Conservation (phyloP, 192 early-diverging fungal species). For the Thamnidium elegans region DNA sequence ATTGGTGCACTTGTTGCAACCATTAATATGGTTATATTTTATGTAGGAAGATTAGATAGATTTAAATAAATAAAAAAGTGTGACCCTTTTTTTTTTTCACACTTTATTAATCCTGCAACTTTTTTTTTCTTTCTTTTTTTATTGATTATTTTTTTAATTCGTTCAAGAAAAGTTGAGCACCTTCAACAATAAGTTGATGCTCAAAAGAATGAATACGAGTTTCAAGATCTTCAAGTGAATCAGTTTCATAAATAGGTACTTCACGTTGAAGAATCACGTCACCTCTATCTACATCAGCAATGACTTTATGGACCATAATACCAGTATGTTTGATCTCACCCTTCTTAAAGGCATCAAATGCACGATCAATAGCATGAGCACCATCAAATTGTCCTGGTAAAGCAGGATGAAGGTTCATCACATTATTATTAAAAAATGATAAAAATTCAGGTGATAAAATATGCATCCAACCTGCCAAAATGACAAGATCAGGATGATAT, state of each 20-base stretch:
- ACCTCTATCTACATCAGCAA: slow-evolving; percentile 95
- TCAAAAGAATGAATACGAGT: slow-evolving; percentile 86
- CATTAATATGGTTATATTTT: slow-evolving; percentile 5
- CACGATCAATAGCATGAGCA: slow-evolving; percentile 93
- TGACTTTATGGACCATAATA: slow-evolving; percentile 93
- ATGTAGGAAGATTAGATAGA: slow-evolving; percentile 7
- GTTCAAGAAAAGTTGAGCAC: slow-evolving; percentile 53
- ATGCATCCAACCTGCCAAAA: slow-evolving; percentile 98
- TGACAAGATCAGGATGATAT: slow-evolving; percentile 74
- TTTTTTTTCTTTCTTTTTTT: too few species aligned
- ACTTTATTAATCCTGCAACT: too few species aligned
- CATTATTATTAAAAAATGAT: slow-evolving; percentile 60
- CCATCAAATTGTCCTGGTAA: slow-evolving; percentile 96
- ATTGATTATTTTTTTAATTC: too few species aligned
- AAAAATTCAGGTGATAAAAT: slow-evolving; percentile 90
- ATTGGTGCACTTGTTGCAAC: slow-evolving; percentile 6
- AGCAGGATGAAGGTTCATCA: slow-evolving; percentile 98
- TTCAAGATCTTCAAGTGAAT: slow-evolving; percentile 82
- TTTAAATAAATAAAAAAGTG: too few species aligned
- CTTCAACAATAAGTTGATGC: slow-evolving; percentile 85
- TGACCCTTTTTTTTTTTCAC: too few species aligned
- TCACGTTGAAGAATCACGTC: slow-evolving; percentile 76
- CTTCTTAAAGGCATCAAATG: slow-evolving; percentile 80
- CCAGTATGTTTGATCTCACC: slow-evolving; percentile 74
- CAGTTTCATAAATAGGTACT: slow-evolving; percentile 73